These are phyloP conservation scores for Kregervanrija delftensis DNA, from an alignment of 805 yeast genomes.

Conservation along the genomic window DNA sequence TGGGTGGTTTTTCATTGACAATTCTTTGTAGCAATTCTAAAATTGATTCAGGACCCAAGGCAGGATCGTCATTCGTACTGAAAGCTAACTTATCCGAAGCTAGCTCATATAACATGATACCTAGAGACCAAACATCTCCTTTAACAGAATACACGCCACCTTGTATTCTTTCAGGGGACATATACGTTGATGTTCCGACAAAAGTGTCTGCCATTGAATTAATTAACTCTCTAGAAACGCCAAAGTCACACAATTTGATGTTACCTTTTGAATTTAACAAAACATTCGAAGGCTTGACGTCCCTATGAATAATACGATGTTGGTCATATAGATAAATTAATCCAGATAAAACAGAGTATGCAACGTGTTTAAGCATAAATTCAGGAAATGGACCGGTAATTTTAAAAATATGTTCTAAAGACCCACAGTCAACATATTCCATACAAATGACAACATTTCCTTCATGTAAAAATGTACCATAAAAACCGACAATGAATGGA, in stretches of 20 bases:
- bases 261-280: slow-evolving; percentile 80
- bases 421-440: slow-evolving; percentile 96
- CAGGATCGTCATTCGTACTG: slow-evolving; percentile 38
- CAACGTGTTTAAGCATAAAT: slow-evolving; percentile 61
- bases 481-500: slow-evolving; percentile 80
- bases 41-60: slow-evolving; percentile 67
- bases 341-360: slow-evolving; percentile 74
- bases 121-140: slow-evolving; percentile 96
- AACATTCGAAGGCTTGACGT: slow-evolving; percentile 93
- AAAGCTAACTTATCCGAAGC: slow-evolving; percentile 83
- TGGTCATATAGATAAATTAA: slow-evolving; percentile 72
- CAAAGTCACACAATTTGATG: slow-evolving; percentile 92
- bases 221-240: slow-evolving; percentile 86
- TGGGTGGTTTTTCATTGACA: slow-evolving; percentile 89
- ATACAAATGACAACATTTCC: slow-evolving; percentile 81
- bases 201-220: slow-evolving; percentile 96
- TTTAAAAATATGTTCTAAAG: slow-evolving; percentile 71
- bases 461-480: slow-evolving; percentile 77
- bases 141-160: slow-evolving; percentile 92
- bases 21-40: slow-evolving; percentile 86
- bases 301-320: slow-evolving; percentile 90
- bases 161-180: slow-evolving; percentile 97
- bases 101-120: slow-evolving; percentile 81
- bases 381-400: slow-evolving; percentile 61
- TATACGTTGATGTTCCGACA: slow-evolving; percentile 95